phyloP scores from a whole-genome alignment of 225 moss, liverwort and hornwort species.

The Lunularia cruciata region DNA sequence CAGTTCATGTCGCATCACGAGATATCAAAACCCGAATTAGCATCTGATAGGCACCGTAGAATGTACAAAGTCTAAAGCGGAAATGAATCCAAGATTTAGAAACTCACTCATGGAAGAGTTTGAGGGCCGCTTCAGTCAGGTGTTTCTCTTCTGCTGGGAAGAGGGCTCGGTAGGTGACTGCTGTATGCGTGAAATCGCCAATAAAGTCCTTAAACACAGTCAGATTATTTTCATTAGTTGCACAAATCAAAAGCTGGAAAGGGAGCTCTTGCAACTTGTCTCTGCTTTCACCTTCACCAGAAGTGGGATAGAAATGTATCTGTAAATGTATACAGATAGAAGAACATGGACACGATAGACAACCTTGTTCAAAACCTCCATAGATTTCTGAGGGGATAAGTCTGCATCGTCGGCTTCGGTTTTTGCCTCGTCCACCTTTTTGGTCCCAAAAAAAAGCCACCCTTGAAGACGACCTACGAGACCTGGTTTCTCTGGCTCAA shows the following conservation, averaged over 20 bases:
- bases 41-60: no score
- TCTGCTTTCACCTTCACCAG: not conserved
- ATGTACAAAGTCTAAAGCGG: no score
- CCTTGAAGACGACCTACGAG: constrained; percentile 53
- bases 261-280: no score
- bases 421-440: constrained; percentile 14
- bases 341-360: not conserved
- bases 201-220: constrained; percentile 71
- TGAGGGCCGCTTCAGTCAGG: constrained; percentile 73
- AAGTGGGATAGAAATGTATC: no score
- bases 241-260: not conserved
- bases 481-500: constrained; percentile 53
- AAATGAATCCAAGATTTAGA: no score
- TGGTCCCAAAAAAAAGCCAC: constrained; percentile 30
- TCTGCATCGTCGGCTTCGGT: constrained; percentile 1
- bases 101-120: constrained; percentile 71
- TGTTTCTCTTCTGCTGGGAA: constrained; percentile 75
- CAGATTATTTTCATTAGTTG: not conserved
- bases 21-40: no score
- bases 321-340: not conserved
- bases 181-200: constrained; percentile 71
- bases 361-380: constrained; percentile 38
- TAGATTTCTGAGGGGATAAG: constrained; percentile 12
- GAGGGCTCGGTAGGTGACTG: constrained; percentile 70
- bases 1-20: no score